phyloP scores from a whole-genome alignment of 169 alveolate genomes.

The Cytauxzoon felis region DNA sequence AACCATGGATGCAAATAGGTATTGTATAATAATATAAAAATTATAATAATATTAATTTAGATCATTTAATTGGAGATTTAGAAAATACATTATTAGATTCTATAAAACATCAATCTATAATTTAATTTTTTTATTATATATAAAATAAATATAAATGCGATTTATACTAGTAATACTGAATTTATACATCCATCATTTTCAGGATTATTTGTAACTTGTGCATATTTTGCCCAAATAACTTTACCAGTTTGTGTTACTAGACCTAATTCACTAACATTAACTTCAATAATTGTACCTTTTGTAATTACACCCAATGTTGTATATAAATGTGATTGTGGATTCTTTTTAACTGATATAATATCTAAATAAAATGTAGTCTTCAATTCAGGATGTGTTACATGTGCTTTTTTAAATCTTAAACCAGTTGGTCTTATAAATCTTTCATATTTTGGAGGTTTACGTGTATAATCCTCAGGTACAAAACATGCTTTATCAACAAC shows the following conservation, averaged over 20 bases:
- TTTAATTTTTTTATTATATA: background rate
- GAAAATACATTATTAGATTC: constrained; percentile 51
- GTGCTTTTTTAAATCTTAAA: constrained; percentile 96
- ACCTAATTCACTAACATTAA: constrained; percentile 97
- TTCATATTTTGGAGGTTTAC: constrained; percentile 99
- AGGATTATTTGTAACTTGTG: constrained; percentile 98
- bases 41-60: background rate
- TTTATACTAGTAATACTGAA: constrained; percentile 93
- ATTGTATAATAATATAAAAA: background rate
- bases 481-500: constrained; percentile 95
- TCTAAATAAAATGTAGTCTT: constrained; percentile 92
- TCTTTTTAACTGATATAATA: constrained; percentile 95
- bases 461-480: constrained; percentile 96
- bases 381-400: constrained; percentile 98
- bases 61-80: constrained; percentile 29
- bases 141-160: background rate
- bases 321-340: constrained; percentile 94
- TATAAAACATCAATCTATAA: constrained; percentile 30
- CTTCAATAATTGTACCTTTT: constrained; percentile 90
- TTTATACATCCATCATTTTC: constrained; percentile 99
- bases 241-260: constrained; percentile 98
- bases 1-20: constrained; percentile 39
- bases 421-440: constrained; percentile 95
- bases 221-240: constrained; percentile 99
- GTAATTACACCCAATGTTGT: constrained; percentile 97